phyloP scores from a whole-genome alignment of 1,284 basidiomycete genomes.

The Malassezia psittaci region DNA sequence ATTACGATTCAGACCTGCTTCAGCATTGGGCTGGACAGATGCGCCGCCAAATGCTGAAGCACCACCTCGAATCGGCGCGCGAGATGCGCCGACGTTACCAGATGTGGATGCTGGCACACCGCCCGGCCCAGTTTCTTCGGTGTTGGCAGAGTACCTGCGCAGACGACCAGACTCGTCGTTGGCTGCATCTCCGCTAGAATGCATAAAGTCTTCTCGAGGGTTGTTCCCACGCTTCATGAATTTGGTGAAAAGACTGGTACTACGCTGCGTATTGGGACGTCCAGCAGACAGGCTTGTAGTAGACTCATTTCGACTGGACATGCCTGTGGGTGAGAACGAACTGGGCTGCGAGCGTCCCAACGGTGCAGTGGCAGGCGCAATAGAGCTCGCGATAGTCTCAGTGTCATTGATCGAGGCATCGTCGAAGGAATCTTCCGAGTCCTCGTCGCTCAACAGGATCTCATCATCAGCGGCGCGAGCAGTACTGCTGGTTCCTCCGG shows the following conservation, averaged over 20 bases:
- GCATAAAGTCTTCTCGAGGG: not conserved
- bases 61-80: not conserved
- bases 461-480: not conserved
- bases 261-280: not conserved
- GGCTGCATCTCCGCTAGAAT: not conserved
- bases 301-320: not conserved
- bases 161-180: slow-evolving; percentile 2
- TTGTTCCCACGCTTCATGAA: slow-evolving; percentile 8
- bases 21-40: not conserved
- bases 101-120: not conserved
- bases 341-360: not conserved
- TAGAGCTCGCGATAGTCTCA: not conserved
- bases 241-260: not conserved
- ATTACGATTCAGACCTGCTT: not conserved
- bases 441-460: not conserved
- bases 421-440: not conserved
- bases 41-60: not conserved
- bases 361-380: not conserved
- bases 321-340: not conserved
- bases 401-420: slow-evolving; percentile 3
- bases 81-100: not conserved
- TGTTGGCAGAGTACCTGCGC: slow-evolving; percentile 6
- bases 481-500: not conserved
- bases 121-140: not conserved
- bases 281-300: not conserved